Base-by-base conservation (phyloP, 345 rosid species). In the Viola odorata region DNA sequence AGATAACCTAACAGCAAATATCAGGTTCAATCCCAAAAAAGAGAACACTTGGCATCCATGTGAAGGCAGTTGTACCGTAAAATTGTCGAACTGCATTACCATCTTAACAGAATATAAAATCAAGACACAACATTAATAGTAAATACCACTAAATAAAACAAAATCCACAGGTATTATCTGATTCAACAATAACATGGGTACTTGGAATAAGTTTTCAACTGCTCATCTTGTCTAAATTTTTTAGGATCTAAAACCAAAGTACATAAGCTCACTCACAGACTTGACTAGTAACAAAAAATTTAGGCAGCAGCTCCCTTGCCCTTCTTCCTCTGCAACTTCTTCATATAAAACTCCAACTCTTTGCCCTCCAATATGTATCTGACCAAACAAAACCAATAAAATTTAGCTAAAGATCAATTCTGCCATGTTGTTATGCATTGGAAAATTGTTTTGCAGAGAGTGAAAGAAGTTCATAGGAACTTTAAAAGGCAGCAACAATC, bases 321-420 rank as follows among this genome's bases (percentile, higher is more conserved):
- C 85, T 90, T 82, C 90, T 87, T 87, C 83, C 73, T 87, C 75
- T 85, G 95, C 15, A 87, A 36, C 83, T 90, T 84, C 87, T 82
- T 89, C 90, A 80, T 77, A 80, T 82, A 85, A 57, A 87, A 87
- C 37, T 85, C 97, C 37, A 87, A 66, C 73, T 85, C 92, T 73
- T 74, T 82, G 44, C 90, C 92, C 64, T 87, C 90, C 78, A 78
- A 72, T 14, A 81, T 85, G 60, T 80, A 90, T 57, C 90, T 85
- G 82, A 8, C 50, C 45, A 38, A 57, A 58, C 4, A 9, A 36
- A n/a, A 8, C 8, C 0, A 14, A 47, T 13, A 14, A 45, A 45
- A 8, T 2, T 1, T 14, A 13, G 38, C 8, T 39, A 14, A 41
- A 0, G 14, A 41, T 41, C 41, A 3, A 23, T 16, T 12, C 12